Evolutionary conservation across 2,329 filamentous ascomycete genomes (phyloP).

Genomic region (Alternaria sp.): DNA sequence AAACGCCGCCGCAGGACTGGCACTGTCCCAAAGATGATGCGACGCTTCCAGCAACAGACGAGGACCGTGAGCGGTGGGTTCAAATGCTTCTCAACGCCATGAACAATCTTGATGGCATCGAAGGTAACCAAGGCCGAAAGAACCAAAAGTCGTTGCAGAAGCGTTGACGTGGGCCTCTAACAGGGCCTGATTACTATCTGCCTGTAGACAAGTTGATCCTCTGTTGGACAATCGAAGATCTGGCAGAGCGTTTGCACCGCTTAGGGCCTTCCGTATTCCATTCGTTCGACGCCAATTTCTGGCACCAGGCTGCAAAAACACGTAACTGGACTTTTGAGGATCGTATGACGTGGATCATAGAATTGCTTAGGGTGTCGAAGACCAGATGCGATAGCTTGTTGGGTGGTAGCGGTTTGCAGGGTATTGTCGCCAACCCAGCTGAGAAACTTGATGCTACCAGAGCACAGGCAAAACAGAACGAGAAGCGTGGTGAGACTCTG

Average conservation of each 20-base stretch:
- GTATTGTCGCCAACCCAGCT: slow-evolving; percentile 2
- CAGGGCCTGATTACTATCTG: neutral
- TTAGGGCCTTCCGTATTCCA: neutral
- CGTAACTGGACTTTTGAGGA: slow-evolving; percentile 1
- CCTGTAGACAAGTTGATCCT: neutral
- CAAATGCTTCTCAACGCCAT: slow-evolving; percentile 9
- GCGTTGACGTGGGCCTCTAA: slow-evolving; percentile 2
- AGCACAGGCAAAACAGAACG: neutral
- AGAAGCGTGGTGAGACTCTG: neutral
- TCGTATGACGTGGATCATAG: neutral
- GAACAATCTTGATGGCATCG: slow-evolving; percentile 2
- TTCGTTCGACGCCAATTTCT: neutral
- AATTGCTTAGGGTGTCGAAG: slow-evolving; percentile 8
- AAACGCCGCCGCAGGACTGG: neutral
- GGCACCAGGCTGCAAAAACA: neutral
- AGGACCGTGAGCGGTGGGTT: slow-evolving; percentile 3
- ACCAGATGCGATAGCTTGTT: slow-evolving; percentile 10
- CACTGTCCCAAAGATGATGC: slow-evolving; percentile 4
- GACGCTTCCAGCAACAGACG: slow-evolving; percentile 5
- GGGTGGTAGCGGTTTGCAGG: slow-evolving; percentile 1
- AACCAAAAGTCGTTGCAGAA: neutral
- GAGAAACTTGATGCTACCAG: neutral
- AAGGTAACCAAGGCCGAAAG: neutral
- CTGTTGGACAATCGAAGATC: slow-evolving; percentile 7
- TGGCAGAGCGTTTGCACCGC: slow-evolving; percentile 4